These are phyloP conservation scores for Carallia pectinifolia DNA, from an alignment of 345 rosid genomes.

Conservation along the genomic window DNA sequence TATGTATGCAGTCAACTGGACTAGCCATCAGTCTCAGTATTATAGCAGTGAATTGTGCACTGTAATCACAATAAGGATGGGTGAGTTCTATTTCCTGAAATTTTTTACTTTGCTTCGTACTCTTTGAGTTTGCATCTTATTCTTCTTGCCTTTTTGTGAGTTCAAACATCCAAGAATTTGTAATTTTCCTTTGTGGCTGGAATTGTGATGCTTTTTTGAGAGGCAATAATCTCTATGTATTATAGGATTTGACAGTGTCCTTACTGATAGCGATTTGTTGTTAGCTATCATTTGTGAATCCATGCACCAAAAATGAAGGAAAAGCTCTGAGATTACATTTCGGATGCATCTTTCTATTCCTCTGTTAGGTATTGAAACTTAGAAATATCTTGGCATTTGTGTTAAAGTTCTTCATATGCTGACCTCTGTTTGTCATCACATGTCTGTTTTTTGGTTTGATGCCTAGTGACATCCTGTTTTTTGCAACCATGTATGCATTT, in stretches of 20 bases:
- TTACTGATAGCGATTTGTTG: neutral
- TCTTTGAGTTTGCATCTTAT: neutral
- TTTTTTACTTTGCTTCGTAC: constrained; percentile 11
- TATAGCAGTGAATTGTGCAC: constrained; percentile 14
- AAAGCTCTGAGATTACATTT: neutral
- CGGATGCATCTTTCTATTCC: too few relatives aligned
- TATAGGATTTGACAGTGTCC: too few relatives aligned
- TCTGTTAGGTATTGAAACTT: too few relatives aligned
- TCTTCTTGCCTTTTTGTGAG: neutral
- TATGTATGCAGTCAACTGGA: constrained; percentile 29
- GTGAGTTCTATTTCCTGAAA: constrained; percentile 31
- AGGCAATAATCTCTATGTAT: too few relatives aligned
- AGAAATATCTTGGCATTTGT: too few relatives aligned
- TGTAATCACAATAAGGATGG: constrained; percentile 22
- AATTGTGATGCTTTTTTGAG: too few relatives aligned
- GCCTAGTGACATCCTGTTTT: neutral
- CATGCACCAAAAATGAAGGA: neutral
- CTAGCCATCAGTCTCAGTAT: constrained; percentile 28
- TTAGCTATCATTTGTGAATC: neutral
- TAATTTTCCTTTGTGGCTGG: too few relatives aligned
- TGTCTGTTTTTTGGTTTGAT: neutral
- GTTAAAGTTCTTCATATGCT: neutral
- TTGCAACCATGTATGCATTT: too few relatives aligned
- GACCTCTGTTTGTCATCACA: neutral
- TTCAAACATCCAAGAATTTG: too few relatives aligned